phyloP scores from a whole-genome alignment of 2,329 filamentous ascomycete genomes.

The Aspergillus clavatus region DNA sequence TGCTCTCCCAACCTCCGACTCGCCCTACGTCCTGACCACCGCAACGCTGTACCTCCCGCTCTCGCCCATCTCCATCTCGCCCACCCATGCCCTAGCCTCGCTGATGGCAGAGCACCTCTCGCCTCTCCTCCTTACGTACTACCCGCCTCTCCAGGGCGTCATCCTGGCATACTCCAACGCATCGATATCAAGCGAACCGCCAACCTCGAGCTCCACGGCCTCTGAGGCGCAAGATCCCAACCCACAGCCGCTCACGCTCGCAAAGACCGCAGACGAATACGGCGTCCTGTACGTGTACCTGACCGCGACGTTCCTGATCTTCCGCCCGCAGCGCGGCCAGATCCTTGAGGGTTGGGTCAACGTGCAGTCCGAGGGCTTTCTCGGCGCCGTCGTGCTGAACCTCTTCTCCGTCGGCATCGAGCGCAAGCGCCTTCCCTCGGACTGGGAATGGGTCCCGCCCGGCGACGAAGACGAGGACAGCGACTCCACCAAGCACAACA shows the following conservation, averaged over 20 bases:
- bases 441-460: conserved; percentile 75
- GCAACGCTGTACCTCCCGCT: conserved; percentile 67
- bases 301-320: conserved; percentile 79
- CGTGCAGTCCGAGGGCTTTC: conserved; percentile 80
- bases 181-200: conserved; percentile 38
- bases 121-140: conserved; percentile 60
- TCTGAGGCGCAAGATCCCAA: conserved; percentile 24
- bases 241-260: conserved; percentile 38
- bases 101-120: conserved; percentile 59
- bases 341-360: conserved; percentile 78
- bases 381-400: conserved; percentile 85
- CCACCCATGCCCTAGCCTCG: conserved; percentile 51
- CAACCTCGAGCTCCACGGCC: conserved; percentile 35
- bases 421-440: conserved; percentile 64
- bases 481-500: conserved; percentile 8
- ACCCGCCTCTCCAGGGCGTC: conserved; percentile 54
- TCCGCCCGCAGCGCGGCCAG: conserved; percentile 68
- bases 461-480: conserved; percentile 31
- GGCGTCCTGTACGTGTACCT: conserved; percentile 83
- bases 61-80: conserved; percentile 51
- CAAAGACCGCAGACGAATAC: conserved; percentile 66
- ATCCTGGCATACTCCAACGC: conserved; percentile 51
- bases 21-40: conserved; percentile 74
- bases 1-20: conserved; percentile 40
- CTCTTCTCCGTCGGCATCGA: conserved; percentile 89